phyloP scores from a whole-genome alignment of 139 green algal genomes.

The Picochlorum sp. region DNA sequence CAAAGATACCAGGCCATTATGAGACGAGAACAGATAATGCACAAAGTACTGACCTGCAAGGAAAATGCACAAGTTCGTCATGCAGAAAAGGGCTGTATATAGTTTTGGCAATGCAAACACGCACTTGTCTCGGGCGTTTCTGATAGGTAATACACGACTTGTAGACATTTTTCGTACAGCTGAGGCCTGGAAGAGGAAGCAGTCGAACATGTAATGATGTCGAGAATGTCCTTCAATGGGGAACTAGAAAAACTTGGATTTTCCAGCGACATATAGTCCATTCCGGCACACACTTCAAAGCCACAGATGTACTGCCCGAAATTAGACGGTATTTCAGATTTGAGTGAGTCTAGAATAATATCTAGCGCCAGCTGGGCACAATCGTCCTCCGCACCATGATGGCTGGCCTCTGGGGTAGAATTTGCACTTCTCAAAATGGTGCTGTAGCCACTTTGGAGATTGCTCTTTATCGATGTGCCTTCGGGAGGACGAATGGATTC shows the following conservation, averaged over 20 bases:
- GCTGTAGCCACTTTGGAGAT: background rate
- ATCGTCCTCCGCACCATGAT: slow-evolving; percentile 4
- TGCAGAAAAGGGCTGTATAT: background rate
- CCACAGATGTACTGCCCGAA: slow-evolving; percentile 70
- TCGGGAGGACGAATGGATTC: background rate
- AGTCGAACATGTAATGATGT: slow-evolving; percentile 7
- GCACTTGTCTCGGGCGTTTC: slow-evolving; percentile 17
- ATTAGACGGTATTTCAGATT: slow-evolving; percentile 30
- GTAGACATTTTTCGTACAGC: slow-evolving; percentile 50
- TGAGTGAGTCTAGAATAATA: slow-evolving; percentile 31
- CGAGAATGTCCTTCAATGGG: slow-evolving; percentile 46
- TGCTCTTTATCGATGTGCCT: background rate
- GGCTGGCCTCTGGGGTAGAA: background rate
- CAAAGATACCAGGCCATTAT: slow-evolving; percentile 13
- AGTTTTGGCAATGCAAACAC: background rate
- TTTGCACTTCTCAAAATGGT: background rate
- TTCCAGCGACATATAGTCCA: background rate
- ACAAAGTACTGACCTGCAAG: slow-evolving; percentile 18
- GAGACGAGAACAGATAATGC: slow-evolving; percentile 22
- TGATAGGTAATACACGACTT: slow-evolving; percentile 49
- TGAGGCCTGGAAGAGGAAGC: slow-evolving; percentile 18
- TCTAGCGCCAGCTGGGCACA: slow-evolving; percentile 20
- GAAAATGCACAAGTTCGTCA: no score
- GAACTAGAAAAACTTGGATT: slow-evolving; percentile 21
- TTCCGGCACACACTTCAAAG: slow-evolving; percentile 50